Evolutionary conservation across 306 rosid genomes (phyloP).

Genomic region (Quercus rubra): DNA sequence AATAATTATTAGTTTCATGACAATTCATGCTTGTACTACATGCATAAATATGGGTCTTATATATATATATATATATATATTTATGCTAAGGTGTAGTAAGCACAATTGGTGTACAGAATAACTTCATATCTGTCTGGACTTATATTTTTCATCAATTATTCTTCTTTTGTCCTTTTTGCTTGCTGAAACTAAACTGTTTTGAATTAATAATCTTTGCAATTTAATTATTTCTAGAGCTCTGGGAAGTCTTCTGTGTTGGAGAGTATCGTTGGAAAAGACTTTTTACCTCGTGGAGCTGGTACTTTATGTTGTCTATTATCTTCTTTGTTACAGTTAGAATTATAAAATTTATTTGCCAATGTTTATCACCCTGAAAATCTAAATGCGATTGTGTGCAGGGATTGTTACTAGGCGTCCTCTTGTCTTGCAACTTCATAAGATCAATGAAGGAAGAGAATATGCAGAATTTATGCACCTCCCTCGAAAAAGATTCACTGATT

Average conservation of each 20-base stretch:
- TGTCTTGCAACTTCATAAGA: conserved; percentile 85
- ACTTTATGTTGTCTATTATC: conserved; percentile 3
- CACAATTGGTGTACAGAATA: too few relatives aligned
- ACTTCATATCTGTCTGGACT: too few relatives aligned
- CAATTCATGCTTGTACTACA: background rate
- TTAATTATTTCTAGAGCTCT: conserved; percentile 58
- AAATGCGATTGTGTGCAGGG: conserved; percentile 43
- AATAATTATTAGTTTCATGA: too few relatives aligned
- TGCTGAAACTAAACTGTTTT: conserved; percentile 31
- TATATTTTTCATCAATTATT: background rate
- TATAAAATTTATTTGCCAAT: background rate
- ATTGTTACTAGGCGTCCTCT: conserved; percentile 94
- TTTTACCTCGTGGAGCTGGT: conserved; percentile 97
- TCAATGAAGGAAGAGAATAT: conserved; percentile 71
- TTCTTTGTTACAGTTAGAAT: background rate
- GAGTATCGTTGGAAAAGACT: conserved; percentile 91
- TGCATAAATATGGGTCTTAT: background rate
- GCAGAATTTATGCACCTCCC: conserved; percentile 93
- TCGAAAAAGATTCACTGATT: conserved; percentile 69
- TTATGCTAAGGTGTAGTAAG: too few relatives aligned
- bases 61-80: too few relatives aligned
- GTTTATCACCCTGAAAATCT: background rate
- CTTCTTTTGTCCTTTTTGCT: conserved; percentile 21
- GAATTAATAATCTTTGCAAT: conserved; percentile 1
- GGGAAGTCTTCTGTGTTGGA: conserved; percentile 91